These are phyloP conservation scores for Hymenoscyphus linearis DNA, from an alignment of 2,329 filamentous ascomycete genomes.

Conservation along the genomic window DNA sequence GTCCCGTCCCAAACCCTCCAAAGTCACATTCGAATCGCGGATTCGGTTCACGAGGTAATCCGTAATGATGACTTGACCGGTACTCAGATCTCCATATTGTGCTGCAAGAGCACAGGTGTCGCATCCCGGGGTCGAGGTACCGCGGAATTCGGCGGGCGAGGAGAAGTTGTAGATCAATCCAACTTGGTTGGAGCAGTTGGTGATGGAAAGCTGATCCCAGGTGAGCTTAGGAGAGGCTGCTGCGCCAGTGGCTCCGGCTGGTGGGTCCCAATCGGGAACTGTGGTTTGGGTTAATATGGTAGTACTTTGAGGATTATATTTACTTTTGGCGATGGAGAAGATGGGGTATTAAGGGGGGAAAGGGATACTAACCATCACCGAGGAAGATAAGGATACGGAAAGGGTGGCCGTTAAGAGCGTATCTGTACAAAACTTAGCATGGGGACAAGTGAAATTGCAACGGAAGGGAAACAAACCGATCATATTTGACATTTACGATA, in stretches of 20 bases:
- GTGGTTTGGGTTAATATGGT: too few species aligned
- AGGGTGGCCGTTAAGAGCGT: slow-evolving; percentile 12
- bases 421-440: slow-evolving; percentile 2
- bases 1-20: slow-evolving; percentile 9
- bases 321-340: not conserved
- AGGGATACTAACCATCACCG: slow-evolving; percentile 6
- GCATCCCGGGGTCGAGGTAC: slow-evolving; percentile 8
- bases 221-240: not conserved
- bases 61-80: slow-evolving; percentile 14
- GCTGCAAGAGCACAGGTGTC: slow-evolving; percentile 10
- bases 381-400: slow-evolving; percentile 14
- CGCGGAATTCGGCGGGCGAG: slow-evolving; percentile 14
- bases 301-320: too few species aligned
- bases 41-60: slow-evolving; percentile 12
- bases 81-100: slow-evolving; percentile 7
- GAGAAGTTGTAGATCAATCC: slow-evolving; percentile 16
- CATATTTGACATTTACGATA: slow-evolving; percentile 14
- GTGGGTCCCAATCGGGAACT: not conserved
- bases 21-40: slow-evolving; percentile 5
- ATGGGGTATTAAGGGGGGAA: not conserved
- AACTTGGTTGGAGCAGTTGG: slow-evolving; percentile 11
- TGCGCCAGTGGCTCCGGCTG: not conserved
- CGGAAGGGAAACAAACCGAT: slow-evolving; percentile 6
- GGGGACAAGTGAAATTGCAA: not conserved
- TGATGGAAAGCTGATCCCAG: slow-evolving; percentile 1